A percentile compares a stretch with the other conserved stretches of the same genome.
Conservation (phyloP, 2,329 filamentous ascomycete genomes). For the Alternaria triticina region DNA sequence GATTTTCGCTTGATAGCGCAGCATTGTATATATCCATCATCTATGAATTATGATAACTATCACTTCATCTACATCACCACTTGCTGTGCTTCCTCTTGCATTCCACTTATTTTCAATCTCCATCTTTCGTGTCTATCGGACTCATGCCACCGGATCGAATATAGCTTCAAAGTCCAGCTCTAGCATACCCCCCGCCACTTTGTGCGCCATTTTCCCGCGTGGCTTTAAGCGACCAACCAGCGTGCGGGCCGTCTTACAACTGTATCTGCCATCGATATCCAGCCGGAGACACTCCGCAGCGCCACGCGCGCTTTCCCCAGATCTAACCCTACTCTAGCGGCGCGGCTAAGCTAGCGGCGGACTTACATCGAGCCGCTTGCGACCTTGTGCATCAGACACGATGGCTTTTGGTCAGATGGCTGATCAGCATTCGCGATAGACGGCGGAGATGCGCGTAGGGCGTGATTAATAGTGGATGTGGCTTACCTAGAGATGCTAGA, state of each 20-base stretch:
- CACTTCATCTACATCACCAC: background rate
- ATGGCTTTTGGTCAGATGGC: background rate
- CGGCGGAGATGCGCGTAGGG: background rate
- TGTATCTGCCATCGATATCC: background rate
- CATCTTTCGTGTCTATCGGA: background rate
- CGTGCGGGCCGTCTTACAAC: background rate
- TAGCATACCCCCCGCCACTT: background rate
- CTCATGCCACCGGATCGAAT: background rate
- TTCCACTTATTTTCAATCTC: background rate
- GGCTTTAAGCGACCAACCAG: background rate
- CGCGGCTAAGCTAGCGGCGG: background rate
- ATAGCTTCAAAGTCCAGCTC: background rate
- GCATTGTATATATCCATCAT: background rate
- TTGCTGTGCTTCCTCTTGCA: background rate
- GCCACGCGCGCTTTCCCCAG: background rate
- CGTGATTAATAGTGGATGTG: background rate
- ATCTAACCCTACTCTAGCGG: background rate
- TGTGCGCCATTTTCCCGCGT: background rate
- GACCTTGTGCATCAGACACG: background rate
- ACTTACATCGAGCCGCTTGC: background rate
- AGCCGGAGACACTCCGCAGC: background rate
- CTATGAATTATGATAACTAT: conserved; percentile 1
- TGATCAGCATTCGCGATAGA: background rate
- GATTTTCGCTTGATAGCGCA: background rate
- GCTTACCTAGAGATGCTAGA: background rate